A percentile compares a stretch with the other conserved stretches of the same genome.
These are phyloP conservation scores for Tetrahymena elliotti DNA, from an alignment of 73 alveolate genomes.

Conservation along the genomic window DNA sequence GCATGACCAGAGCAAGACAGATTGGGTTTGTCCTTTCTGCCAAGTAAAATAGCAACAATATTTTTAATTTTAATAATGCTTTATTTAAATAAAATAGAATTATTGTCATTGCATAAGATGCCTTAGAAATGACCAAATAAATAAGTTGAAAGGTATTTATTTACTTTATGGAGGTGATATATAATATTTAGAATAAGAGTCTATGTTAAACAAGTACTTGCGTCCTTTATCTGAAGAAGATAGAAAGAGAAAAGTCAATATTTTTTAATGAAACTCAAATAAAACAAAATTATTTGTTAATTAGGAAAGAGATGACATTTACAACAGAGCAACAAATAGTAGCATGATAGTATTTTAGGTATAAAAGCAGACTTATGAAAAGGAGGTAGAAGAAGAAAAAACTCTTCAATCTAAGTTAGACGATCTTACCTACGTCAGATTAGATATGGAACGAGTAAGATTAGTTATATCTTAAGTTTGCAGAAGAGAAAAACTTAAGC, in stretches of 20 bases:
- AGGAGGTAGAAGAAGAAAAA: not conserved
- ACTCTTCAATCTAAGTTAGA: not conserved
- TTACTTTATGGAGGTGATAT: not conserved
- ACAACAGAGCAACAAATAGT: not conserved
- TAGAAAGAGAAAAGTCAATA: not conserved
- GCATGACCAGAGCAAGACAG: not conserved
- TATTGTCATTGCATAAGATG: not conserved
- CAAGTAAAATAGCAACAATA: not conserved
- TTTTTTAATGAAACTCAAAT: too few species aligned
- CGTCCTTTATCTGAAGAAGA: not conserved
- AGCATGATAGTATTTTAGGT: not conserved
- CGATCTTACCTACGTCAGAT: not conserved
- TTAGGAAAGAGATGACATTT: not conserved
- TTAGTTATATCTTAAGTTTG: not conserved
- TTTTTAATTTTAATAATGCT: not conserved
- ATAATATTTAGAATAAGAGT: not conserved
- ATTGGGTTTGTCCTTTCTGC: not conserved
- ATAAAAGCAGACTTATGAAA: not conserved
- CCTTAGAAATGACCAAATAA: not conserved
- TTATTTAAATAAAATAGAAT: not conserved
- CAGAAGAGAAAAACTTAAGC: not conserved
- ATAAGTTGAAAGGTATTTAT: not conserved
- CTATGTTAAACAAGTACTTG: not conserved
- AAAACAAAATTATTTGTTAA: not conserved
- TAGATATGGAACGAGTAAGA: not conserved